Evolutionary conservation across 768 basidiomycete genomes (phyloP).

Genomic region (Naganishia friedmannii): DNA sequence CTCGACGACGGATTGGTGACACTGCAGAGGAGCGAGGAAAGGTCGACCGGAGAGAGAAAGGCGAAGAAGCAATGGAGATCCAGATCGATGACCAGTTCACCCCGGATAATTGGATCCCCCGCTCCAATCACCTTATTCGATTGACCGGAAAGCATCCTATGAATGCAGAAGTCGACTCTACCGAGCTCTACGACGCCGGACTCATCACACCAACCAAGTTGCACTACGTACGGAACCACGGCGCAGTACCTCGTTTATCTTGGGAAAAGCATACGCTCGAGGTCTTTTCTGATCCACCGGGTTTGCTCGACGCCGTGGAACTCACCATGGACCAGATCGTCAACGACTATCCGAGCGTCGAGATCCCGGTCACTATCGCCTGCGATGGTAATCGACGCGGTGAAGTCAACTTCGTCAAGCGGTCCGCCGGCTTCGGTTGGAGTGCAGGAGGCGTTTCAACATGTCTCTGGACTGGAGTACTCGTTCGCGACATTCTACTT

Average conservation of each 20-base stretch:
- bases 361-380: slow-evolving; percentile 28
- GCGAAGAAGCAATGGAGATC: slow-evolving; percentile 26
- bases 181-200: slow-evolving; percentile 29
- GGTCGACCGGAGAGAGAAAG: neutral
- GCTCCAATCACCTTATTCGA: slow-evolving; percentile 25
- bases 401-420: slow-evolving; percentile 32
- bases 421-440: slow-evolving; percentile 29
- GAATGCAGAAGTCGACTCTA: slow-evolving; percentile 26
- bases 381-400: slow-evolving; percentile 26
- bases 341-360: slow-evolving; percentile 11
- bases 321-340: slow-evolving; percentile 27
- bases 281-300: slow-evolving; percentile 26
- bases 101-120: slow-evolving; percentile 28
- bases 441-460: slow-evolving; percentile 25
- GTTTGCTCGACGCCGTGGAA: slow-evolving; percentile 8
- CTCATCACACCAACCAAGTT: slow-evolving; percentile 30
- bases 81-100: slow-evolving; percentile 34
- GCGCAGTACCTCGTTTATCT: slow-evolving; percentile 22
- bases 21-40: neutral
- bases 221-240: slow-evolving; percentile 31
- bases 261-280: slow-evolving; percentile 27
- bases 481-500: slow-evolving; percentile 22
- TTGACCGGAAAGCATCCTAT: slow-evolving; percentile 33
- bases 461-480: slow-evolving; percentile 26
- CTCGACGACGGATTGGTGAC: neutral